Conservation (phyloP, 495 filamentous ascomycete species). For the Penicillium atrosanguineum region DNA sequence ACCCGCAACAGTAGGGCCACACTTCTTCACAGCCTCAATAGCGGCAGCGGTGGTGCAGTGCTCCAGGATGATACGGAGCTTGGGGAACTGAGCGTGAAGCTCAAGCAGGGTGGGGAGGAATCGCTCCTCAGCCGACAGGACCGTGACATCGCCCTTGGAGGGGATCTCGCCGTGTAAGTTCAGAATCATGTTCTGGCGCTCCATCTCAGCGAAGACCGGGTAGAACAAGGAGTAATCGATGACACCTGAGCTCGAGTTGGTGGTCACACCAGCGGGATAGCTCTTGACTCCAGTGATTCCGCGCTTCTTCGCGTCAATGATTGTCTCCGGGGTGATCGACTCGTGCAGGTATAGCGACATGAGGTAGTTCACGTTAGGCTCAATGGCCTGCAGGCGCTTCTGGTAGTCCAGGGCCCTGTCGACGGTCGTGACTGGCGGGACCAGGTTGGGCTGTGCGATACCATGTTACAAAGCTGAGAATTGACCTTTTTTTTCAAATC, state of each 20-base stretch:
- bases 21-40: constrained; percentile 69
- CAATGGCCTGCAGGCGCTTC: constrained; percentile 60
- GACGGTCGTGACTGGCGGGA: constrained; percentile 74
- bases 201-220: constrained; percentile 79
- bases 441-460: constrained; percentile 58
- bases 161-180: constrained; percentile 63
- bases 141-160: constrained; percentile 54
- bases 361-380: constrained; percentile 72
- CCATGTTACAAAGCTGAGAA: constrained; percentile 13
- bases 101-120: constrained; percentile 76
- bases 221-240: constrained; percentile 68
- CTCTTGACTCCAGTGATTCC: constrained; percentile 53
- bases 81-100: constrained; percentile 73
- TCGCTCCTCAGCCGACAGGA: constrained; percentile 74
- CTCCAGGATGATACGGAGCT: constrained; percentile 70
- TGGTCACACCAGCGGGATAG: constrained; percentile 69
- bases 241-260: constrained; percentile 81
- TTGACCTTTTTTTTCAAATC: constrained; percentile 9
- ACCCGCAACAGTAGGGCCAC: constrained; percentile 65
- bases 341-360: constrained; percentile 88
- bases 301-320: constrained; percentile 64
- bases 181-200: constrained; percentile 60
- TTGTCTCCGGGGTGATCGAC: constrained; percentile 72
- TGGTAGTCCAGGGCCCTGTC: constrained; percentile 74
- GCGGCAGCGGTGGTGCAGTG: constrained; percentile 87